Base-by-base conservation (phyloP, 352 stramenopile species). In the Pythium vanterpoolii region DNA sequence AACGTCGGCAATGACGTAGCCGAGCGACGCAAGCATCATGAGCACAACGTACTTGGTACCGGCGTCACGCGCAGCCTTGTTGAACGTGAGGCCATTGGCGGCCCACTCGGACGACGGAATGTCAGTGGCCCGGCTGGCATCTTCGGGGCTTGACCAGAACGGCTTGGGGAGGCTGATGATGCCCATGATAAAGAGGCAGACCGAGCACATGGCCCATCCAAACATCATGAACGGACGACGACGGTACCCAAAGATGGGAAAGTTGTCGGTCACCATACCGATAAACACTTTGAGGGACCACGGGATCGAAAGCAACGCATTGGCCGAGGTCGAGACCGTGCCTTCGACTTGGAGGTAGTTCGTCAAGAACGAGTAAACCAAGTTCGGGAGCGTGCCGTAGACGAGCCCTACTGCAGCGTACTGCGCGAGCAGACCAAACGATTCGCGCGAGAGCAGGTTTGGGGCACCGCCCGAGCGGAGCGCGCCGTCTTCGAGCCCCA, bases 271-370 rank as follows among this genome's bases (percentile, higher is more conserved):
- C n/a, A 70, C 3, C 39, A 77, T 69, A 18, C 66, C 68, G 28
- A 73, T 53, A 28, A 77, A 74, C 1, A 73, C 66, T 46, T 74
- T 77, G 51, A 75, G 56, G 30, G 66, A 77, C 70, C 70, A 77
- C 23, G 66, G 63, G 54, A 77, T 66, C 14, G 42, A 52, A 5
- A 74, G 34, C 21, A 76, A 55, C n/a, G 57, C 57, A 5, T 46
- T 62, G 16, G 65, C 69, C 30, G 69, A 68, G 24, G 64, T 68
- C 16, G 59, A 50, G 26, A 59, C 31, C n/a, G 44, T 28, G 36
- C 59, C 65, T 38, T 71, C 61, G 18, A 77, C 56, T 38, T 69
- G 51, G 38, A 72, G 56, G 60, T 74, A 77, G 21, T 27, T 36
- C 3, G 44, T 62, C 26, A 74, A 49, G 65, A 77, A 61, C 24